Base-by-base conservation (phyloP, 176 grass and related monocot genomes). In the Elymus sibiricus region DNA sequence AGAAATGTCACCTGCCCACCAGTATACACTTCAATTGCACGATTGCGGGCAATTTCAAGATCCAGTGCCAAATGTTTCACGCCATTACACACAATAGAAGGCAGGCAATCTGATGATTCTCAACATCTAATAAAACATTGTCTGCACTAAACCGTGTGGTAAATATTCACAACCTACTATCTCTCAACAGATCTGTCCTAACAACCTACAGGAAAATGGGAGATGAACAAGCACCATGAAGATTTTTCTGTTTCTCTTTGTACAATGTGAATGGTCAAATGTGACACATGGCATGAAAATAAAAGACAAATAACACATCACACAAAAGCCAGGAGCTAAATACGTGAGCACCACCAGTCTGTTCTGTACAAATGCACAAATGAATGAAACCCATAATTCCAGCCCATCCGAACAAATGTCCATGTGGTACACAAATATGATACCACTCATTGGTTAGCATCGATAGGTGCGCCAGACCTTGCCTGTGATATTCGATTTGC, bases 401-500 rank as follows among this genome's bases (percentile, higher is more conserved):
- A 82, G 71, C 59, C 63, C 87, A 72, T 81, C 47, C 51, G 83
- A 84, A 53, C 75, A 91, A 70, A 87, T 70, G 22, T 72, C 55
- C 37, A 75, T 81, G 86, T 73, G 80, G 37, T 71, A 86, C 72
- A 85, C 49, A 82, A 90, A 88, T 60, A 81, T 82, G 27, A 67
- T 32, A 82, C 53, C 56, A 89, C 53, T 92, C 82, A 91, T 73
- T 89, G 86, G 74, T 60, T 72, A n/a, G 93, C 64, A 92, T 90
- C 85, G 14, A 83, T 31, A 40, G 89, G 72, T 61, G 80, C 64
- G 47, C 89, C 92, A 38, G 87, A 93, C 64, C 93, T 87, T 79
- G 93, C 93, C 77, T 92, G 90, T 31, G 91, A 95, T 42, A 95
- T 95, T 76, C 91, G 84, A 37, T 93, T 92, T 44, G 95, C 95